Percentiles rank a stretch among this genome's conserved stretches.
These are phyloP conservation scores for Agaricus subrufescens DNA, from an alignment of 768 basidiomycete species.

Conservation along the genomic window DNA sequence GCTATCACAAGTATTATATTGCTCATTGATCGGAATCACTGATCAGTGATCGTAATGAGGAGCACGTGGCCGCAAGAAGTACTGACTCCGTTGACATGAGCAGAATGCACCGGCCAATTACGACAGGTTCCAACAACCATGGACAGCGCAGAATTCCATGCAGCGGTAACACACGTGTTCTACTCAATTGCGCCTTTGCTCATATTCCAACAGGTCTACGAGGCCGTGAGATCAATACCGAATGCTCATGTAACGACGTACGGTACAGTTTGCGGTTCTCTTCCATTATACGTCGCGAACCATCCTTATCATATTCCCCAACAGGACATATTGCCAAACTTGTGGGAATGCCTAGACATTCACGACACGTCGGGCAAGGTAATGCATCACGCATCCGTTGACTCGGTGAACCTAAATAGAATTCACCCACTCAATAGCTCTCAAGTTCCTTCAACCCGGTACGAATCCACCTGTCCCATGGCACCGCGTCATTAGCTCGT, in stretches of 20 bases:
- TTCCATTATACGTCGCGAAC: background rate
- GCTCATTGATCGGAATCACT: too few species aligned
- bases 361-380: conserved; percentile 85
- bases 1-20: too few species aligned
- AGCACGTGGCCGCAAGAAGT: too few species aligned
- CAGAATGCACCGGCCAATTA: too few species aligned
- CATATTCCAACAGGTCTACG: conserved; percentile 51
- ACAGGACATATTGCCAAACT: conserved; percentile 77
- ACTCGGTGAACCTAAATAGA: background rate
- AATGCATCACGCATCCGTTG: conserved; percentile 8
- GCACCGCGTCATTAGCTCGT: conserved; percentile 71
- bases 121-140: conserved; percentile 9
- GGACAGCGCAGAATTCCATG: conserved; percentile 34
- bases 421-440: conserved; percentile 40
- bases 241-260: conserved; percentile 68
- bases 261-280: conserved; percentile 33
- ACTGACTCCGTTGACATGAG: too few species aligned
- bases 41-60: too few species aligned
- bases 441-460: conserved; percentile 65
- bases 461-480: conserved; percentile 70
- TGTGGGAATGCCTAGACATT: conserved; percentile 73
- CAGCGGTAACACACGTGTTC: conserved; percentile 19
- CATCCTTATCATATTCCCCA: background rate
- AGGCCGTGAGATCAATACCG: conserved; percentile 68
- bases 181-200: background rate